These are phyloP conservation scores for Aegilops sharonensis DNA, from an alignment of 176 grass and related monocot genomes.

Conservation along the genomic window DNA sequence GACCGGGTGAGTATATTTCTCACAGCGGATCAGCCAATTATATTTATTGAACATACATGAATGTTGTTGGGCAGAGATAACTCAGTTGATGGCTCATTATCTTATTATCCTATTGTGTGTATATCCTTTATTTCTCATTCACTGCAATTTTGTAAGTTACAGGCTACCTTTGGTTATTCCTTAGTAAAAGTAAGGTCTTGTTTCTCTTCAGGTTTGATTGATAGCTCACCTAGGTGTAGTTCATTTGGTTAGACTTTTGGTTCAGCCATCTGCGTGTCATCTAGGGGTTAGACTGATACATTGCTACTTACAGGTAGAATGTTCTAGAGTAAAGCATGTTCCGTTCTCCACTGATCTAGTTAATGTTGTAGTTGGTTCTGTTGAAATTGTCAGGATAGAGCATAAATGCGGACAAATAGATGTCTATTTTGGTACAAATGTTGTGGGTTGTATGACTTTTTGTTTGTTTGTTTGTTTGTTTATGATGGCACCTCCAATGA, in stretches of 20 bases:
- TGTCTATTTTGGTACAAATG: neutral
- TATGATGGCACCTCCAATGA: constrained; percentile 13
- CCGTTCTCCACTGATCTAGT: constrained; percentile 23
- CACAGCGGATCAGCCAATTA: neutral
- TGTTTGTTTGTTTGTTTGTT: neutral
- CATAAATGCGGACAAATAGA: constrained; percentile 24
- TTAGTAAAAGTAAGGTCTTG: constrained; percentile 8
- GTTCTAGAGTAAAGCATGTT: constrained; percentile 13
- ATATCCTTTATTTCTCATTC: neutral
- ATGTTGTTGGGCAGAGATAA: neutral
- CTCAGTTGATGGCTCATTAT: neutral
- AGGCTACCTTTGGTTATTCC: neutral
- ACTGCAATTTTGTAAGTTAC: neutral
- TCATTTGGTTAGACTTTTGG: neutral
- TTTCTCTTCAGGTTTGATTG: neutral
- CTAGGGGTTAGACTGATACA: neutral
- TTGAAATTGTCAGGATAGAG: constrained; percentile 21
- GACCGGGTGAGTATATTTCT: constrained; percentile 58
- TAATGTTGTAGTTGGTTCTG: constrained; percentile 22
- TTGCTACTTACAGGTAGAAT: constrained; percentile 22
- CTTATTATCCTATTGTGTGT: constrained; percentile 8
- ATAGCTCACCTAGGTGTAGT: neutral
- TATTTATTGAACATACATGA: constrained; percentile 15
- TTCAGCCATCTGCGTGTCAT: neutral
- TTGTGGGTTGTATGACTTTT: neutral